phyloP scores from a whole-genome alignment of 441 rosid genomes.

The Pelargonium cotyledonis region DNA sequence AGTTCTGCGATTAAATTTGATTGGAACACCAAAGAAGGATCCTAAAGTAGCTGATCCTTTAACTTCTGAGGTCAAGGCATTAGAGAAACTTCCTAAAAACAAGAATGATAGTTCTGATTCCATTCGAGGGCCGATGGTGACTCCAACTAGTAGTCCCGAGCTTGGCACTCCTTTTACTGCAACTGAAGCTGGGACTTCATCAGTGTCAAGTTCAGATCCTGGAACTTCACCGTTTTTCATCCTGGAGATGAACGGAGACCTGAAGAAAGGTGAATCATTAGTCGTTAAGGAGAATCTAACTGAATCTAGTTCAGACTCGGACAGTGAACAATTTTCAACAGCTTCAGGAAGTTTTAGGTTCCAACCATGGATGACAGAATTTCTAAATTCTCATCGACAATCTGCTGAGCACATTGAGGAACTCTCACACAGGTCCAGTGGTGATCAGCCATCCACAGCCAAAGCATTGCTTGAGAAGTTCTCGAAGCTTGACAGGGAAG shows the following conservation, averaged over 20 bases:
- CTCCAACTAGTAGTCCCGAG: constrained; percentile 95
- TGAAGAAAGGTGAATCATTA: constrained; percentile 56
- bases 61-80: constrained; percentile 37
- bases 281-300: constrained; percentile 47
- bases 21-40: constrained; percentile 54
- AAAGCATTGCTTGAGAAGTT: constrained; percentile 61
- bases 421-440: constrained; percentile 40
- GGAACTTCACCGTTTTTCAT: constrained; percentile 79
- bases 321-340: constrained; percentile 51
- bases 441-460: constrained; percentile 40
- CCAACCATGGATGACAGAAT: constrained; percentile 51
- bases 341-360: constrained; percentile 68
- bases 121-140: constrained; percentile 68
- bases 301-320: constrained; percentile 72
- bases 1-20: constrained; percentile 85
- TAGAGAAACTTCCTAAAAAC: constrained; percentile 34
- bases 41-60: constrained; percentile 33
- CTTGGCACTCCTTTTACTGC: constrained; percentile 78
- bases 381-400: constrained; percentile 16
- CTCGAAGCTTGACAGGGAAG: constrained; percentile 55
- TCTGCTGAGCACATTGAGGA: constrained; percentile 38
- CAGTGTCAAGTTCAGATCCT: constrained; percentile 88
- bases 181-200: constrained; percentile 89
- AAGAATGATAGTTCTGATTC: constrained; percentile 39
- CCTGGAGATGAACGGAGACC: constrained; percentile 47